Evolutionary conservation across 176 grass and related monocot species (phyloP), one percentile per base, ranked within the genome.

Genomic region (Miscanthus lutarioriparius): DNA sequence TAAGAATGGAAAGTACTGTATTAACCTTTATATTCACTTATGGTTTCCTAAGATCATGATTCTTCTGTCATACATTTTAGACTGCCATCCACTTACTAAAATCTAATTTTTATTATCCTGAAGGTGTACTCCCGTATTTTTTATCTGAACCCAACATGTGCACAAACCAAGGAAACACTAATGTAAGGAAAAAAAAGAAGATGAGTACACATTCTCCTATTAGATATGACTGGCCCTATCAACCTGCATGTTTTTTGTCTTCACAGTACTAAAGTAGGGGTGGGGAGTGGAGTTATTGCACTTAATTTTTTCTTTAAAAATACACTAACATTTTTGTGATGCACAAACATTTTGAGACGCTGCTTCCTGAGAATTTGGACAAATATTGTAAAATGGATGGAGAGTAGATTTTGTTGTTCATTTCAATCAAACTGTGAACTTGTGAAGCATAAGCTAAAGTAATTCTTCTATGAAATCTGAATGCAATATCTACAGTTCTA

Each of bases 401-500:
- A 64, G 8, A 20, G 16, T 69, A 10, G 54, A 58, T n/a, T 67
- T 36, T 36, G 13, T 64, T 38, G 35, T 54, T 59, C 63, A 61
- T 38, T 78, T 62, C 74, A 85, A 10, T 41, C 8, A 37, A 78
- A 38, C 20, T 58, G 51, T 56, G 54, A 58, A 58, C 54, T 58
- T 70, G 48, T 61, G 65, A 78, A 61, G 2, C 37, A 47, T 62
- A 47, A 44, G 4, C 41, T 22, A 35, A 33, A 58, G 2, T 59
- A 9, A 47, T 12, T 32, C 10, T 45, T 23, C 26, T 72, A 25
- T 69, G 20, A 78, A 67, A 74, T 80, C 26, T 68, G 35, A 65
- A 56, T 67, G 47, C 59, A 69, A 62, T 2, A 80, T 70, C 56
- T 51, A 25, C 49, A 70, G 20, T 37, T 86, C 70, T 77, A 58